Conservation (phyloP, 345 rosid species). For the Arabis hirsuta region DNA sequence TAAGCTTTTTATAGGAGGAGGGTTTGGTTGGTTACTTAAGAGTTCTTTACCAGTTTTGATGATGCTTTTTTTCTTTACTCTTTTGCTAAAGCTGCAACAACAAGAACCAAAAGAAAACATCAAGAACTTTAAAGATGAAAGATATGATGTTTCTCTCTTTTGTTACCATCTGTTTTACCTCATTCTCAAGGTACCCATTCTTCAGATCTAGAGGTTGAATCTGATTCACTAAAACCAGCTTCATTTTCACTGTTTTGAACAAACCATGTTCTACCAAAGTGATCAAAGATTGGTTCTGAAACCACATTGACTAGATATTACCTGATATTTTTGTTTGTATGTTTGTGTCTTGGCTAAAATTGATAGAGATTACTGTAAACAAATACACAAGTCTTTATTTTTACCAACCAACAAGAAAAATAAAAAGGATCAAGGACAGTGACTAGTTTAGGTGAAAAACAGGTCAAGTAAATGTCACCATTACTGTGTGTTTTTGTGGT, state of each 20-base stretch:
- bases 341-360: neutral
- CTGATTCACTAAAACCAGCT: conserved; percentile 38
- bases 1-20: conserved; percentile 7
- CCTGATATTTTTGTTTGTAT: too few relatives aligned
- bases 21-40: conserved; percentile 14
- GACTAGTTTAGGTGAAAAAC: conserved; percentile 35
- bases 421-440: conserved; percentile 2
- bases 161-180: conserved; percentile 31
- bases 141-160: conserved; percentile 24
- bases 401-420: conserved; percentile 31
- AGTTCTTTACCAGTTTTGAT: conserved; percentile 7
- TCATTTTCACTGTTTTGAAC: conserved; percentile 18
- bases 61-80: conserved; percentile 39
- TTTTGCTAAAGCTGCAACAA: conserved; percentile 47
- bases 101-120: conserved; percentile 13
- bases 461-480: conserved; percentile 12
- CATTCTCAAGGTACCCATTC: conserved; percentile 36
- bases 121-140: conserved; percentile 7
- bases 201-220: conserved; percentile 31
- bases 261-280: conserved; percentile 6
- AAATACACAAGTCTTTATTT: neutral
- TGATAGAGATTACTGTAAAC: conserved; percentile 8
- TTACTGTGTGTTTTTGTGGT: neutral
- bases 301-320: neutral
- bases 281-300: neutral